Evolutionary conservation across 1,139 yeast species (phyloP), one percentile per base, ranked within the genome.

Genomic region (Candida tropicalis): DNA sequence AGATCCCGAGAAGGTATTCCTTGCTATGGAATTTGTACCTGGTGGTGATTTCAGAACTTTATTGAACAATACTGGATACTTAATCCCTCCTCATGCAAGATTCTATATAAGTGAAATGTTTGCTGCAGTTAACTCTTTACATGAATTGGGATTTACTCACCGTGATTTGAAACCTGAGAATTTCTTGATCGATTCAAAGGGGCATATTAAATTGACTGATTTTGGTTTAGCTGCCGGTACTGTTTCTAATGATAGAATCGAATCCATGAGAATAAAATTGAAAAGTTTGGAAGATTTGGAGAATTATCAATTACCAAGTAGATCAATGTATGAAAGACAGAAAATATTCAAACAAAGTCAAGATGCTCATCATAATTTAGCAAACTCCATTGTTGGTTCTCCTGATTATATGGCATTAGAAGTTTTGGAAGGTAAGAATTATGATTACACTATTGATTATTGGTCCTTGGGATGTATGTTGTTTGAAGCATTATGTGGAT

Each of bases 341-440:
- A 77, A 81, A 56, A 74, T 90, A 62, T 95, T 89, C 65, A 82
- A 88, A 50, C 83, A 87, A 24, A 69, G 87, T 49, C 84, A 95
- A 58, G 75, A 71, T 18, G 73, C 68, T 48, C 84, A 95, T 58
- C 75, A 71, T 47, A 88, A 87, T 55, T 83, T 86, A 56, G 99
- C 99, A 15, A 87, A 89, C 57, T 89, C 97, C 1, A 90, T 93
- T 52, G 99, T 95, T 10, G 99, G 99, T 0, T 87, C 96, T 5
- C 99, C 99, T 1, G 99, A 95, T 63, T 95, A 95, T 63, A 95
- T 95, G 99, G 99, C 99, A 1, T 75, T 95, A 43, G 99, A 95
- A 63, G 98, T 95, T 5, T 79, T 95, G 49, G 95, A 89, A 63
- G 99, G 99, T 8, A 86, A 86, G 57, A 84, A 85, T 48, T 95